phyloP scores from a whole-genome alignment of 495 filamentous ascomycete species.

The Xylaria castorea region DNA sequence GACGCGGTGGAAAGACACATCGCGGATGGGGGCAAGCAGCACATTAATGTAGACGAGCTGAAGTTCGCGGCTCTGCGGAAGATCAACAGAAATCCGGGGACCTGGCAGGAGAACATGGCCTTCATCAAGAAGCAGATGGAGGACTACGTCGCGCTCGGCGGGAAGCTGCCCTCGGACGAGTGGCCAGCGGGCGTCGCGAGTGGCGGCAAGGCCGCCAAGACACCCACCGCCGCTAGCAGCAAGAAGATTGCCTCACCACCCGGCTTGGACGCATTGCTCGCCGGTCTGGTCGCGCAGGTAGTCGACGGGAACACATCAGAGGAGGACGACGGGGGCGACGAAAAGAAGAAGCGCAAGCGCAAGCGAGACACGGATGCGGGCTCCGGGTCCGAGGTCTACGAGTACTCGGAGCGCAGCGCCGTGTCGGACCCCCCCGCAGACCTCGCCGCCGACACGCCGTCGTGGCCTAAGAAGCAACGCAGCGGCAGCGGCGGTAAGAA shows the following conservation, averaged over 20 bases:
- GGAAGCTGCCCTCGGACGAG: not conserved
- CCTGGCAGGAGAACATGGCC: not conserved
- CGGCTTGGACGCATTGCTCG: not conserved
- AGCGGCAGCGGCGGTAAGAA: not conserved
- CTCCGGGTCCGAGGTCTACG: constrained; percentile 23
- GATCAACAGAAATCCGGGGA: not conserved
- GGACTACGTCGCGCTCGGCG: not conserved
- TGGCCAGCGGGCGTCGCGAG: not conserved
- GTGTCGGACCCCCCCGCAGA: constrained; percentile 30
- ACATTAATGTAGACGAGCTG: fast-evolving
- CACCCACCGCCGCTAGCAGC: not conserved
- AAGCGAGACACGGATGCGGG: constrained; percentile 11
- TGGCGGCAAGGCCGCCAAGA: not conserved
- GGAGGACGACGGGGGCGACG: not conserved
- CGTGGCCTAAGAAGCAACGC: constrained; percentile 21
- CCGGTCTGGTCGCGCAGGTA: not conserved
- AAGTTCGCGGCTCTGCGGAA: not conserved
- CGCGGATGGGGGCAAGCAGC: not conserved
- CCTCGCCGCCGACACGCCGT: constrained; percentile 7
- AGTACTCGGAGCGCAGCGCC: constrained; percentile 37
- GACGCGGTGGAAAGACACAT: not conserved
- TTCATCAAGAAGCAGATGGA: not conserved
- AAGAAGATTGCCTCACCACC: not conserved
- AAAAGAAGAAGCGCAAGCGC: constrained; percentile 16
- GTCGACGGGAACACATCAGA: not conserved